Percentiles rank a stretch among this genome's conserved stretches.
These are phyloP conservation scores for Fraxinus platypoda DNA, from an alignment of 305 asterid genomes.

Conservation along the genomic window DNA sequence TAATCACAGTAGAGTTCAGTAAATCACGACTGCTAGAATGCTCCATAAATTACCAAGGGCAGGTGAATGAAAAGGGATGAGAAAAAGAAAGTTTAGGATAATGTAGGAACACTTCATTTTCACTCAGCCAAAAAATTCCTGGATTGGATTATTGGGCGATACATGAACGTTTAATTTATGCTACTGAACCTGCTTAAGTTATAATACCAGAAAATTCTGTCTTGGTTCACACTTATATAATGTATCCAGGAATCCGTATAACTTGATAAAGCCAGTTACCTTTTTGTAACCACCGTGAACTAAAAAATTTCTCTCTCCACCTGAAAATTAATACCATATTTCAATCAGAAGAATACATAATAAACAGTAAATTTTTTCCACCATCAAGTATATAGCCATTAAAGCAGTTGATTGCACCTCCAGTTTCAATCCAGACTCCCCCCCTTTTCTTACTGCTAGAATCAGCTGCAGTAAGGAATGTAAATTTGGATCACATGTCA, in stretches of 20 bases:
- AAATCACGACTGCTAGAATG: neutral
- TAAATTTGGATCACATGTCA: neutral
- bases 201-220: neutral
- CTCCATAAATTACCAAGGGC: conserved; percentile 1
- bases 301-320: conserved; percentile 40
- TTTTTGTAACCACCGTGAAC: conserved; percentile 49
- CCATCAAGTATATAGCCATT: neutral
- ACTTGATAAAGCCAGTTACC: conserved; percentile 39
- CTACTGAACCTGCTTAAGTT: neutral
- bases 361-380: conserved; percentile 2
- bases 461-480: conserved; percentile 34
- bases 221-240: neutral
- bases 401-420: conserved; percentile 35
- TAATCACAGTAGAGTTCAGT: neutral
- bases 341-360: neutral
- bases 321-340: conserved; percentile 40
- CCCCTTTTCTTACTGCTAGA: conserved; percentile 34
- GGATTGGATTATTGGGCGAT: neutral
- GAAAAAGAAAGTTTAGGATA: neutral
- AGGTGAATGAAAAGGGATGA: neutral
- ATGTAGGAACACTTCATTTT: neutral
- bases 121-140: neutral
- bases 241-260: neutral
- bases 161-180: neutral
- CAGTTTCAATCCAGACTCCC: conserved; percentile 29